Evolutionary conservation across 192 early-diverging fungal genomes (phyloP), one percentile per base, ranked within the genome.

Genomic region (Gonapodya sp.): DNA sequence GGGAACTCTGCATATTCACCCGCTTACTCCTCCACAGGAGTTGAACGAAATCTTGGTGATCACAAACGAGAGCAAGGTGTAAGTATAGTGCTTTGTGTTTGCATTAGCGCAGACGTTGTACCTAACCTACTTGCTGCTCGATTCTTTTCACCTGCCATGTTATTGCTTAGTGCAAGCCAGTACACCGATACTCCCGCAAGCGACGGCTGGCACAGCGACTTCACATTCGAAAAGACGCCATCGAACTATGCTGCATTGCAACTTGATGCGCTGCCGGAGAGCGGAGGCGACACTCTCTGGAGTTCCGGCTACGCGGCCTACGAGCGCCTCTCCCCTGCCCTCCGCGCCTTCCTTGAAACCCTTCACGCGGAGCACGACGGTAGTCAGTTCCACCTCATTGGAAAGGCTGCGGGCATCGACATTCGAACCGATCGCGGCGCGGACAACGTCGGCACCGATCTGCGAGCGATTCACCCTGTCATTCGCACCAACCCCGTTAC

Each of bases 221-320:
- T 92, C 35, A 86, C 87, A 0, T 92, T 87, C 81, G 91, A 92
- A 75, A 73, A 78, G 0, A 83, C 87, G 36, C 91, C 91, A 1
- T 83, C 91, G 31, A 86, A 86, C 36, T 84, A 84, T 34, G 86
- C 91, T 31, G 84, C 87, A 31, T 82, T 92, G 36, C 85, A 85
- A 35, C 81, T 92, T n/a, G 87, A 89, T 31, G 77, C 79, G 8
- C 83, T 88, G 32, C 87, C 87, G 35, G 83, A 83, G 1, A 84
- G 82, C n/a, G 86, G 88, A 16, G 86, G 86, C 0, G 85, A 87
- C 64, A 87, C 86, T 0, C 46, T 87, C 36, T 87, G 86, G 86
- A 81, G 83, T 1, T 83, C 85, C 36, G 86, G 82, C 18, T 85
- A 85, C 33, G 81, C 84, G 78, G 80, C 85, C 35, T 87, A 84